Base-by-base conservation (phyloP, 495 filamentous ascomycete genomes). In the Aspergillus panamensis region DNA sequence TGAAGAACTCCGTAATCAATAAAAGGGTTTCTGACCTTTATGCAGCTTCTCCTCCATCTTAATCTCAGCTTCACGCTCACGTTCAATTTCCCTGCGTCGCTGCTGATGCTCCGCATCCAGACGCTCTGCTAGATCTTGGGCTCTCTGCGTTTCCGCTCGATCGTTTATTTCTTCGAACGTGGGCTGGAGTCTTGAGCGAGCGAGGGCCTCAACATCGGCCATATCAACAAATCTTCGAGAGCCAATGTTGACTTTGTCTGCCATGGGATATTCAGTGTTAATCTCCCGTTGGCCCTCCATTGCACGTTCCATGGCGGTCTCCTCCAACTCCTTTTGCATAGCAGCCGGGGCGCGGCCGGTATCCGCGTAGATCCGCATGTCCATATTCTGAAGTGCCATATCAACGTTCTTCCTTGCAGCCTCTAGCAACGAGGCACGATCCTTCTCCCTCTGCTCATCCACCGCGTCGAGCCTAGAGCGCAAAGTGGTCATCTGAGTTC, bases 81-180 rank as follows among this genome's bases (percentile, higher is more conserved):
- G 79, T 61, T 79, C 75, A 45, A 75, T 65, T 39, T 68, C 69
- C 32, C 73, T 70, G 29, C 70, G 59, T 53, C 79, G 67, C 60
- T 79, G 70, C 44, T 71, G 60, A 61, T 83, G 73, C 59, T 83
- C 78, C 45, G 77, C 71, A 56, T 87, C 81, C 20, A 84, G 69
- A 12, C 79, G 73, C 14, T 73, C 69, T 61, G 86, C 85, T 35
- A 82, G 65, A 45, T 87, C 83, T 53, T 79, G 72, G 10, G 84
- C 84, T 39, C 78, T 77, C 63, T 89, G 84, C 48, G 75, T 74
- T 64, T 93, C 89, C 0, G 87, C 87, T 32, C 82, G 85, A 17
- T 87, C 85, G 48, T 85, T 84, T 37, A 98, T 95, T 62, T 96
- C 90, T 65, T 97, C 89, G n/a, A 98, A 69, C 0, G 94, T 83